A percentile compares a stretch with the other conserved stretches of the same genome.
Conservation (phyloP, 306 rosid genomes). For the Pyrus bretschneideri region DNA sequence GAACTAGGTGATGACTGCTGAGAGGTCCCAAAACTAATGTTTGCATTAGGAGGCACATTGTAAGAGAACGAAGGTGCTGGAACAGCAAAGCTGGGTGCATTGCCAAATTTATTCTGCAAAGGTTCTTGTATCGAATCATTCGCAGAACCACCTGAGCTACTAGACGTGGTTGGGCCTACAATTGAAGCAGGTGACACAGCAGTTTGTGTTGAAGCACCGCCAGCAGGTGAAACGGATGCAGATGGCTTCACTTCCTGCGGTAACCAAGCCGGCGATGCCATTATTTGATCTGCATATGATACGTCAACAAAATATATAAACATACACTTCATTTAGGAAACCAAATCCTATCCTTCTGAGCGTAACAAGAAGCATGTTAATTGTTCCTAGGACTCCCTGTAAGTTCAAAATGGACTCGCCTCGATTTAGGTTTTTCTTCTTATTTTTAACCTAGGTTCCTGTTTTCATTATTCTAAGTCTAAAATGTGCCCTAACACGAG, state of each 20-base stretch:
- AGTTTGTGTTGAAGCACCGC: background rate
- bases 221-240: background rate
- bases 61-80: slow-evolving; percentile 14
- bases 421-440: background rate
- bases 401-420: too few relatives aligned
- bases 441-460: background rate
- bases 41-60: slow-evolving; percentile 1
- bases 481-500: background rate
- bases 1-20: slow-evolving; percentile 28
- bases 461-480: background rate
- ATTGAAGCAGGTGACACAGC: background rate
- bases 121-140: slow-evolving; percentile 5
- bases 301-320: background rate
- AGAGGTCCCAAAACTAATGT: slow-evolving; percentile 7
- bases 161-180: background rate
- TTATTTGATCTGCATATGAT: slow-evolving; percentile 24
- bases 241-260: slow-evolving; percentile 29
- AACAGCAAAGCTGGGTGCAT: slow-evolving; percentile 19
- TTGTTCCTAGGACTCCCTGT: background rate
- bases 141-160: background rate
- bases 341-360: background rate
- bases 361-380: background rate
- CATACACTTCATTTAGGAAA: background rate
- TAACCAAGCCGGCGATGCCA: slow-evolving; percentile 53
- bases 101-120: slow-evolving; percentile 2